Conservation (phyloP, 352 stramenopile genomes). For the Globisporangium emineosum region DNA sequence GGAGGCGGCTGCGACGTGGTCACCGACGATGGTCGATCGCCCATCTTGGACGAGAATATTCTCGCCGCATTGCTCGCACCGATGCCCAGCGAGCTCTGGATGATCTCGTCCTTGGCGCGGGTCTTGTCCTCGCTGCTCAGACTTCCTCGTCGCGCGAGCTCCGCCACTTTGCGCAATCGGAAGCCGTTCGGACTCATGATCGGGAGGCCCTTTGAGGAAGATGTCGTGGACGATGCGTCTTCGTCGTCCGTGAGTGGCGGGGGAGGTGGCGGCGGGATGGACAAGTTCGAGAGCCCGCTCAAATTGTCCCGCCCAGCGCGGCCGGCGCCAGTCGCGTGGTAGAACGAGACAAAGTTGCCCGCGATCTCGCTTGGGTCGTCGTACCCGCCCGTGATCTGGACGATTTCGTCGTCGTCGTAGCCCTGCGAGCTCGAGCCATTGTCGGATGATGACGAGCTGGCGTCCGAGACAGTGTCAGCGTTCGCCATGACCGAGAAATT, state of each 20-base stretch:
- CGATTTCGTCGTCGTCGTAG: constrained; percentile 63
- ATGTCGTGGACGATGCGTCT: constrained; percentile 55
- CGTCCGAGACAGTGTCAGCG: constrained; percentile 45
- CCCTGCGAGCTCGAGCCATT: constrained; percentile 60
- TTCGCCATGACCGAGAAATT: constrained; percentile 34
- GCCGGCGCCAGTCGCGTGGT: constrained; percentile 49
- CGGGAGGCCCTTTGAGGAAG: constrained; percentile 60
- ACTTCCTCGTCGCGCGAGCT: constrained; percentile 71
- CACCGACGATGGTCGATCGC: constrained; percentile 23
- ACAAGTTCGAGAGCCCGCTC: constrained; percentile 43
- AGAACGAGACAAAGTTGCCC: constrained; percentile 79
- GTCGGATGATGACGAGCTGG: constrained; percentile 47
- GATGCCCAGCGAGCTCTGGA: constrained; percentile 80
- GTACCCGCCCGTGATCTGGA: constrained; percentile 61
- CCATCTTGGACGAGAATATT: constrained; percentile 55
- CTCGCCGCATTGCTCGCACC: constrained; percentile 57
- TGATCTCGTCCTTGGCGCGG: constrained; percentile 83
- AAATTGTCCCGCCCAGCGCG: constrained; percentile 22
- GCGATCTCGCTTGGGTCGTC: constrained; percentile 56
- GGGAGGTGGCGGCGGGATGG: constrained; percentile 63
- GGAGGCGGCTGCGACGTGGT: constrained; percentile 36
- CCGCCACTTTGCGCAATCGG: constrained; percentile 71
- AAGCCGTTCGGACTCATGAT: constrained; percentile 86
- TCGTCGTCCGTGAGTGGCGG: constrained; percentile 68
- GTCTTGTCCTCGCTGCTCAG: constrained; percentile 84